phyloP scores from a whole-genome alignment of 192 early-diverging fungal genomes.

The Dispira simplex region DNA sequence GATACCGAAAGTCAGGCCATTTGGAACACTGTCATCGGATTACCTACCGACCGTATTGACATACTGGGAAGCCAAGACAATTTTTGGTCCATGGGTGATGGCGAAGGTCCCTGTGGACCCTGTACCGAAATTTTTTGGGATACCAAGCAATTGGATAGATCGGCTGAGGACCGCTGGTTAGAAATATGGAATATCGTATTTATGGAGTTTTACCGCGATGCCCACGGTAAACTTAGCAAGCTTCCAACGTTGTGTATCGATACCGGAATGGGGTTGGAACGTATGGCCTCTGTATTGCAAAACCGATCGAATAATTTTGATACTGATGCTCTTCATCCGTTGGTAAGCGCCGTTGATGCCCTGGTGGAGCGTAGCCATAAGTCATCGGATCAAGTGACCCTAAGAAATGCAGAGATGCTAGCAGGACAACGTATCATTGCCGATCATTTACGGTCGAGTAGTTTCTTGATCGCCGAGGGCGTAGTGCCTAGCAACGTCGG shows the following conservation, averaged over 20 bases:
- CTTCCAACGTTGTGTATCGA: slow-evolving; percentile 96
- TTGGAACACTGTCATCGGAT: slow-evolving; percentile 34
- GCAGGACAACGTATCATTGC: slow-evolving; percentile 73
- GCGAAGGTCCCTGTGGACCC: slow-evolving; percentile 41
- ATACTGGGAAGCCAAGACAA: slow-evolving; percentile 32
- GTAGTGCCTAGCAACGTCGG: slow-evolving; percentile 96
- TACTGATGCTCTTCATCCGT: slow-evolving; percentile 78
- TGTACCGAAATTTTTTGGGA: slow-evolving; percentile 53
- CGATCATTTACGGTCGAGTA: slow-evolving; percentile 92
- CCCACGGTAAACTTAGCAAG: slow-evolving; percentile 66
- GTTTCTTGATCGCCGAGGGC: slow-evolving; percentile 93
- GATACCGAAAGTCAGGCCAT: slow-evolving; percentile 37
- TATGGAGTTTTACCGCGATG: slow-evolving; percentile 97
- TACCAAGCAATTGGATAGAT: slow-evolving; percentile 19
- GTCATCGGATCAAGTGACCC: neutral
- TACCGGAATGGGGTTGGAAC: slow-evolving; percentile 95
- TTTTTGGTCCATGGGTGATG: slow-evolving; percentile 50
- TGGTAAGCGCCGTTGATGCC: slow-evolving; percentile 37
- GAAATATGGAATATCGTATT: slow-evolving; percentile 82
- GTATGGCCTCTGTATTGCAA: slow-evolving; percentile 87
- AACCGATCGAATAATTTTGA: slow-evolving; percentile 96
- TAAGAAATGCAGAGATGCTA: too few relatives aligned
- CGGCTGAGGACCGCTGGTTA: slow-evolving; percentile 31
- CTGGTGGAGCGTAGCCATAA: neutral
- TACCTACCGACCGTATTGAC: slow-evolving; percentile 33